phyloP scores from a whole-genome alignment of 2,329 filamentous ascomycete species.

The Rhinocladiella similis region DNA sequence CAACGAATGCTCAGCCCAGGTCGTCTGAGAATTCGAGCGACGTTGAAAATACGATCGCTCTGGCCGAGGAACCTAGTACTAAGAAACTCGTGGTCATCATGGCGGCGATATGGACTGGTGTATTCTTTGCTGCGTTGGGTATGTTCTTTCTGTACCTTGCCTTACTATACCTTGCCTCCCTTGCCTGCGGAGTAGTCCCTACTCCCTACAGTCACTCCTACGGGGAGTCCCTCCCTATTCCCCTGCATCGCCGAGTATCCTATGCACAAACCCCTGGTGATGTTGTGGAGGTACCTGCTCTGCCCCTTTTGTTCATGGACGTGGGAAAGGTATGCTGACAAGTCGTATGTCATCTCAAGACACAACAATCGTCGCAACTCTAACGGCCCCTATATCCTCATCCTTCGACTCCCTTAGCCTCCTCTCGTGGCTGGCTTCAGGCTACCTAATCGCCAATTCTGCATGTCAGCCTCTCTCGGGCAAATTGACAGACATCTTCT shows the following conservation, averaged over 20 bases:
- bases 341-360: slow-evolving; percentile 46
- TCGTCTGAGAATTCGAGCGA: too few relatives aligned
- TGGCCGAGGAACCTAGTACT: slow-evolving; percentile 48
- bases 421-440: slow-evolving; percentile 83
- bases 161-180: too few relatives aligned
- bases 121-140: slow-evolving; percentile 59
- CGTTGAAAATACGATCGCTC: background rate
- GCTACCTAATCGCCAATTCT: slow-evolving; percentile 85
- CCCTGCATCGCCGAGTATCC: too few relatives aligned
- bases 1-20: slow-evolving; percentile 7
- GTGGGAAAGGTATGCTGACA: too few relatives aligned
- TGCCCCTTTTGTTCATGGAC: too few relatives aligned
- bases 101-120: slow-evolving; percentile 53
- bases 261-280: background rate
- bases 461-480: slow-evolving; percentile 84
- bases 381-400: slow-evolving; percentile 79
- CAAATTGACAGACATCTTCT: slow-evolving; percentile 84
- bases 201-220: too few relatives aligned
- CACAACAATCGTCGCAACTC: slow-evolving; percentile 79
- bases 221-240: too few relatives aligned
- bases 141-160: slow-evolving; percentile 1
- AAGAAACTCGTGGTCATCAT: slow-evolving; percentile 51
- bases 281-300: too few relatives aligned
- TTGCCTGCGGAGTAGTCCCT: too few relatives aligned
- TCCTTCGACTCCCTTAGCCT: slow-evolving; percentile 79